A percentile compares a stretch with the other conserved stretches of the same genome.
phyloP scores from a whole-genome alignment of 306 rosid genomes.

The Cicer pinnatifidum region DNA sequence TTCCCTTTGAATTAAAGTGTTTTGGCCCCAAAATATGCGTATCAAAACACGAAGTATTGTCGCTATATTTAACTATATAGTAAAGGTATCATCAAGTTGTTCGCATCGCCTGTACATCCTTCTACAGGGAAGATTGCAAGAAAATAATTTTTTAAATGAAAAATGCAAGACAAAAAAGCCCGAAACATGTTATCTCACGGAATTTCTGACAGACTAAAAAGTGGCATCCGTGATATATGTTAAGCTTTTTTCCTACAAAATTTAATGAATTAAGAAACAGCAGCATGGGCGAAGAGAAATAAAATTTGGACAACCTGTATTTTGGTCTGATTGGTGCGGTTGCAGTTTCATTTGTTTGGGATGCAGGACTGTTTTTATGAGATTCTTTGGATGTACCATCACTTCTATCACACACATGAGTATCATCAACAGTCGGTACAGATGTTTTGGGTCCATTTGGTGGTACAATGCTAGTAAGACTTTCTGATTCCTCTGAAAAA shows the following conservation, averaged over 20 bases:
- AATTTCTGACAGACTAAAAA: conserved; percentile 19
- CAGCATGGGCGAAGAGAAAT: conserved; percentile 18
- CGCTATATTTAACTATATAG: neutral
- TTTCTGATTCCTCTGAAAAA: conserved; percentile 50
- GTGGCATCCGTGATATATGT: neutral
- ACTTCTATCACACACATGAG: conserved; percentile 26
- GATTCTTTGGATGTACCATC: conserved; percentile 43
- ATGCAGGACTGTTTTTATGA: conserved; percentile 26
- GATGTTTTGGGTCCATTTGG: conserved; percentile 34
- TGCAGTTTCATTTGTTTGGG: conserved; percentile 35
- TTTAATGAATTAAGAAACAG: neutral
- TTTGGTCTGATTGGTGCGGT: conserved; percentile 48
- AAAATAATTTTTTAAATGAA: neutral
- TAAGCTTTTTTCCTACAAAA: neutral
- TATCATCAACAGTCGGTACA: conserved; percentile 16
- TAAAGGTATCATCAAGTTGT: neutral
- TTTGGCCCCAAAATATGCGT: conserved; percentile 12
- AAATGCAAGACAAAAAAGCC: neutral
- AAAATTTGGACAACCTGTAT: conserved; percentile 52
- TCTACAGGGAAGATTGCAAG: neutral
- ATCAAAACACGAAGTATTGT: conserved; percentile 11
- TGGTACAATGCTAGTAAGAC: conserved; percentile 20
- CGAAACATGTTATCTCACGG: conserved; percentile 1
- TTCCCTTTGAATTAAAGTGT: neutral
- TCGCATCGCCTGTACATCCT: neutral